Evolutionary conservation across 139 green algal species (phyloP).

Genomic region (Micractinium sp.): DNA sequence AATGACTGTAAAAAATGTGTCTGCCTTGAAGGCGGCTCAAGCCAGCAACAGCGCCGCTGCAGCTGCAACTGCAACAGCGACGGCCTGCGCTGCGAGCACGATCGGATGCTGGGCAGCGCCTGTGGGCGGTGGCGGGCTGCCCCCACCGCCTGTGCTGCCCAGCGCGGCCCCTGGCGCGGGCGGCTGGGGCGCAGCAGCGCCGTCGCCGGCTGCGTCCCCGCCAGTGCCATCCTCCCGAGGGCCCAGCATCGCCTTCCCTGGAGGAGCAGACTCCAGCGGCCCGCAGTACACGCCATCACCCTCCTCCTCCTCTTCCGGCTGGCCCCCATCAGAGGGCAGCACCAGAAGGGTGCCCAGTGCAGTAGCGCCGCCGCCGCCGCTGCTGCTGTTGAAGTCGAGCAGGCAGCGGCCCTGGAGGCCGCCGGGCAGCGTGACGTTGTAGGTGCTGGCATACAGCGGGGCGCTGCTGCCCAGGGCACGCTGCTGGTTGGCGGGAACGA

Average conservation of each 20-base stretch:
- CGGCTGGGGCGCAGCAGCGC: not conserved
- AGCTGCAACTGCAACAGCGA: not conserved
- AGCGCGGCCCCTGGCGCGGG: too few species aligned
- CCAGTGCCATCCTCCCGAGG: not conserved
- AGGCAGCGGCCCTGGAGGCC: conserved; percentile 3
- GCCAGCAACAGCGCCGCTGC: not conserved
- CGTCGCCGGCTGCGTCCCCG: too few species aligned
- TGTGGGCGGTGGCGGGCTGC: not conserved
- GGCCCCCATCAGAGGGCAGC: not conserved
- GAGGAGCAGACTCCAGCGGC: not conserved
- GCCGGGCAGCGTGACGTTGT: conserved; percentile 25
- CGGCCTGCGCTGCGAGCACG: not conserved
- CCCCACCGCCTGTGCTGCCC: not conserved
- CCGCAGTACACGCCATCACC: not conserved
- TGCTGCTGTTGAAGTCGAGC: not conserved
- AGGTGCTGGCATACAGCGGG: not conserved
- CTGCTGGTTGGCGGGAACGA: not conserved
- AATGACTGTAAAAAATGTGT: too few species aligned
- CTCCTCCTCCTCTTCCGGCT: not conserved
- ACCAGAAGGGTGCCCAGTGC: not conserved
- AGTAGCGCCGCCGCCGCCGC: too few species aligned
- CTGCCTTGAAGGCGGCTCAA: too few species aligned
- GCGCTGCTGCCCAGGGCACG: too few species aligned
- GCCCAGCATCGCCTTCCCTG: not conserved
- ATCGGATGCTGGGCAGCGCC: not conserved